Evolutionary conservation across 306 rosid species (phyloP), one percentile per base, ranked within the genome.

Genomic region (Vigna hirtella): DNA sequence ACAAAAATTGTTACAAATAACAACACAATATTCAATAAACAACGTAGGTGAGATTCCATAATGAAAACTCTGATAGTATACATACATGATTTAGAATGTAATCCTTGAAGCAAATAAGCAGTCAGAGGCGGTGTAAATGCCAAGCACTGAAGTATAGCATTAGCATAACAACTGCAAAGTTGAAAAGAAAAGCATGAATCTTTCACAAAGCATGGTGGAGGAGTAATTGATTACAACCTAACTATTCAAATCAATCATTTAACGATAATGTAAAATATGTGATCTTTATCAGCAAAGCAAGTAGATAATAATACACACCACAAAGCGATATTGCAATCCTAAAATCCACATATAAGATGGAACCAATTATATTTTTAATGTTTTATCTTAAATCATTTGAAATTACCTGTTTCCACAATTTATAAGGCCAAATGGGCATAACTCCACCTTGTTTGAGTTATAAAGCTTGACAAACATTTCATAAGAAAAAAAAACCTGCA

Each of bases 361-460:
- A 58, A 70, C 56, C 70, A 10, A 9, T 51, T 61, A 18, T 52
- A 42, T 36, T 53, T 42, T 8, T 38, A 61, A 72, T 22, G 20
- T 49, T 51, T 30, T 75, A 62, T 34, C 55, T 26, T 48, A 55
- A 74, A 63, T 79, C 22, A 72, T 50, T 52, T 52, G 32, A 62
- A 42, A 22, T 86, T 90, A 95, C 98, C 98, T 95, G 88, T 95
- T 95, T 65, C 98, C 98, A 79, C 95, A 87, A 71, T 95, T 95
- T 74, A 83, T 50, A 84, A 95, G 97, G 77, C 98, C 98, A 58
- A 87, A 85, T 14, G 98, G 98, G 22, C 32, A 87, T 75, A 92
- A 75, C 78, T 91, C 97, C 81, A 70, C 77, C 84, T 89, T 88
- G 90, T 90, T 92, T 80, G 84, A 90, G 85, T 84, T 87, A 81